Base-by-base conservation (phyloP, 768 basidiomycete species). In the Holtermanniella nyarrowii region DNA sequence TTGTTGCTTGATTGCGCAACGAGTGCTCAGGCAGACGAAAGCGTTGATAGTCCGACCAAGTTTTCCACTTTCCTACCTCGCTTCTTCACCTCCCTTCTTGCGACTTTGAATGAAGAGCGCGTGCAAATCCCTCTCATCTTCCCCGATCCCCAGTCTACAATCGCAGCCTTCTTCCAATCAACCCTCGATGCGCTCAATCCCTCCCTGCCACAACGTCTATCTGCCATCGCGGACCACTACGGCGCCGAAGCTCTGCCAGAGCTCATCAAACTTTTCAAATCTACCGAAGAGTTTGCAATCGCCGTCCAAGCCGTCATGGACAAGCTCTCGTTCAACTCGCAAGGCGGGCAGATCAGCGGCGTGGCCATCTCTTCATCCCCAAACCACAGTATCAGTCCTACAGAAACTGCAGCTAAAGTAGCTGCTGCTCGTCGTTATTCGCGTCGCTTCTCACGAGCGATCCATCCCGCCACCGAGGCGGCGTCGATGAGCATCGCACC, bases 251-350 rank as follows among this genome's bases (percentile, higher is more conserved):
- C 80, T 12, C 76, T 96, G 4, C 75, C 77, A 5, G 80, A 86
- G 48, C 74, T 95, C 27, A 86, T 96, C 42, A 65, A 76, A 11
- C 74, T 79, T 0, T 84, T 84, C 68, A 80, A 80, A 43, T 77
- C 79, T 0, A 87, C 90, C 0, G 87, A 90, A 65, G 85, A 87
- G 26, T 88, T 96, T 63, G 87, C 85, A 0, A 74, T 79, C 11
- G 76, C 76, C 3, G 78, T 83, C 0, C 82, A 86, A 48, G 82
- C 82, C 57, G 76, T 89, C 25, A 77, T 93, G 70, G 84, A 89
- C 59, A 87, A 86, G 64, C 73, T 53, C 64, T 70, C 56, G 62
- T 83, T 59, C 75, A 60, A 59, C 39, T 56, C 58, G 31, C 60
- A 59, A 31, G 55, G 65, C 47, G 63, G 64, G 4, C 49, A 57